phyloP scores from a whole-genome alignment of 139 green algal genomes.

The Picochlorum sp. region DNA sequence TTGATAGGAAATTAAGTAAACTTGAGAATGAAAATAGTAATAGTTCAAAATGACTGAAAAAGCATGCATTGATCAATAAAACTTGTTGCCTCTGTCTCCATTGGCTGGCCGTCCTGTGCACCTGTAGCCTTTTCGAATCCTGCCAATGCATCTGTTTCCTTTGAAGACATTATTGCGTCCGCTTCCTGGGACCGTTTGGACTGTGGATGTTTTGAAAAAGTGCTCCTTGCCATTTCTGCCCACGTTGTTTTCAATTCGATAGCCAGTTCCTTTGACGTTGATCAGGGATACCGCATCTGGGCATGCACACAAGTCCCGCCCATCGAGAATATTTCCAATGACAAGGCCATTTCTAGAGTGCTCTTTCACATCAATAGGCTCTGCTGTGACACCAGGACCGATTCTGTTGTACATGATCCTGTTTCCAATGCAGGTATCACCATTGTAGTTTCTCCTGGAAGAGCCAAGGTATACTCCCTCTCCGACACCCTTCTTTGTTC shows the following conservation, averaged over 20 bases:
- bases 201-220: conserved; percentile 8
- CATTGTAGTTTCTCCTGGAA: neutral
- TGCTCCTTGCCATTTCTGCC: conserved; percentile 8
- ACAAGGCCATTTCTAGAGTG: conserved; percentile 3
- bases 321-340: conserved; percentile 10
- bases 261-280: conserved; percentile 10
- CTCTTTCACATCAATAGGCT: conserved; percentile 10
- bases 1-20: neutral
- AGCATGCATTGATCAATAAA: too few relatives aligned
- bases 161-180: conserved; percentile 3
- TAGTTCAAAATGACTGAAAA: too few relatives aligned
- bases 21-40: neutral
- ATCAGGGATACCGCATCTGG: conserved; percentile 6
- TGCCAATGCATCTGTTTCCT: conserved; percentile 7
- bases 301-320: neutral
- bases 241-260: conserved; percentile 7
- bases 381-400: conserved; percentile 12
- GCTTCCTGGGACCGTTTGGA: neutral
- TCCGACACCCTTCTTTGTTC: neutral
- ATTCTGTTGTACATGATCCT: conserved; percentile 12
- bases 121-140: neutral
- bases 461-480: conserved; percentile 11
- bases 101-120: neutral
- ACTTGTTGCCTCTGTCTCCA: neutral
- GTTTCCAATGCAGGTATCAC: neutral